phyloP scores from a whole-genome alignment of 2,329 filamentous ascomycete genomes.

The Arthrinium phaeospermum region DNA sequence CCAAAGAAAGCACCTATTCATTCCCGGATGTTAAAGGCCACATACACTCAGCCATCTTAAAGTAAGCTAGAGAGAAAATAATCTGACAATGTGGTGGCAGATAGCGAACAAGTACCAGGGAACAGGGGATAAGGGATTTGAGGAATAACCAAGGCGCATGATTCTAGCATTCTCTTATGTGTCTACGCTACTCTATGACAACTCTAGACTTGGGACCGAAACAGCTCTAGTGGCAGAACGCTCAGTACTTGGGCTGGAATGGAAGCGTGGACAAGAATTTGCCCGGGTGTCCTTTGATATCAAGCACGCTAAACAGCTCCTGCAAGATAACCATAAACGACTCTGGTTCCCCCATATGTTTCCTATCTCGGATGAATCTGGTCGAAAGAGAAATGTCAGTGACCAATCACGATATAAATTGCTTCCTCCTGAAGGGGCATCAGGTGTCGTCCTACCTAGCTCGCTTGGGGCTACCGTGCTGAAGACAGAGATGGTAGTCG shows the following conservation, averaged over 20 bases:
- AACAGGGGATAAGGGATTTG: neutral
- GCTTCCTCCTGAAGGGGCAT: neutral
- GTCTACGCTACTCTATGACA: neutral
- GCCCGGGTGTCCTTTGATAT: constrained; percentile 33
- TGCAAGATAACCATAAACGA: constrained; percentile 39
- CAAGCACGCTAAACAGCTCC: constrained; percentile 42
- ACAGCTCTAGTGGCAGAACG: constrained; percentile 12
- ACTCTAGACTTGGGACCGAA: constrained; percentile 32
- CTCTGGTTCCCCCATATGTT: constrained; percentile 45
- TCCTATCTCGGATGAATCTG: constrained; percentile 37
- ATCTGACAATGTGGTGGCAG: neutral
- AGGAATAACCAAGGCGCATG: too few species aligned
- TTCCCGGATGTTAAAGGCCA: too few species aligned
- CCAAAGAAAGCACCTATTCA: neutral
- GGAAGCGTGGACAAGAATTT: constrained; percentile 35
- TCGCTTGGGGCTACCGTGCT: constrained; percentile 59
- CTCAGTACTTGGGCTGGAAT: constrained; percentile 33
- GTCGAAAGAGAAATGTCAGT: neutral
- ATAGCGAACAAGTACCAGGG: neutral
- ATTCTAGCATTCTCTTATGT: neutral
- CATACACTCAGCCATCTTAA: too few species aligned
- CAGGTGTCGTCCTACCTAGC: constrained; percentile 37
- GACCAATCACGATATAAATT: neutral
- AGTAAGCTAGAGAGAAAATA: neutral
- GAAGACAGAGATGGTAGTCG: constrained; percentile 60